These are phyloP conservation scores for Schrenkiella parvula DNA, from an alignment of 345 rosid species.

Conservation along the genomic window DNA sequence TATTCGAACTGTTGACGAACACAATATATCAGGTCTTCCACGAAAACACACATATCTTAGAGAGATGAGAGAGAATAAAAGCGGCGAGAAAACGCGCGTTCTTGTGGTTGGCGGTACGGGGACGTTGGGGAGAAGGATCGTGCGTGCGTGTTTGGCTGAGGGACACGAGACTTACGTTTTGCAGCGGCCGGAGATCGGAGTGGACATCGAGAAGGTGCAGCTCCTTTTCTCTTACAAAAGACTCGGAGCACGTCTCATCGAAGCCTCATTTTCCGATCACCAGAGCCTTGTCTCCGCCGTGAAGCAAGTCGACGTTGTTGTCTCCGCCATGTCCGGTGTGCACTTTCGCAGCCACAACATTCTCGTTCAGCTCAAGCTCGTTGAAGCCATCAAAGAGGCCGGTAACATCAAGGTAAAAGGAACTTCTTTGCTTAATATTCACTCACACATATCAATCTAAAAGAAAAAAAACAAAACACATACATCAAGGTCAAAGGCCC, in stretches of 20 bases:
- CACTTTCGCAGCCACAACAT: conserved; percentile 67
- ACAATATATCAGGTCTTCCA: neutral
- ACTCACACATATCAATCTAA: too few species aligned
- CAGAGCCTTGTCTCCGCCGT: conserved; percentile 40
- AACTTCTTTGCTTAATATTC: too few species aligned
- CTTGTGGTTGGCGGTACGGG: conserved; percentile 72
- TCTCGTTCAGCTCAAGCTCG: conserved; percentile 70
- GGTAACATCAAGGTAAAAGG: conserved; percentile 60
- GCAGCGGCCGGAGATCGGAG: conserved; percentile 50
- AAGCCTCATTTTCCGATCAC: conserved; percentile 52
- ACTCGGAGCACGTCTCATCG: conserved; percentile 52
- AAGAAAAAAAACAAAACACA: too few species aligned
- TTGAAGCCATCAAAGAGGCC: conserved; percentile 72
- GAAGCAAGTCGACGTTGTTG: conserved; percentile 59
- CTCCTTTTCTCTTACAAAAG: conserved; percentile 45
- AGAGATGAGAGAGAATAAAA: neutral
- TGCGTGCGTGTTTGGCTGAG: conserved; percentile 51
- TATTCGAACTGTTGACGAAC: neutral
- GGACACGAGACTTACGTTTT: conserved; percentile 61
- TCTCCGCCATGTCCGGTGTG: conserved; percentile 74
- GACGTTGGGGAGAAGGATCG: conserved; percentile 66
- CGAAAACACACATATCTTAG: neutral
- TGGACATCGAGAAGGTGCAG: conserved; percentile 67
- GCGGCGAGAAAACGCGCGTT: conserved; percentile 35
- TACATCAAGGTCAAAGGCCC: too few species aligned